phyloP scores from a whole-genome alignment of 2,329 filamentous ascomycete genomes.

The Cadophora sp. region DNA sequence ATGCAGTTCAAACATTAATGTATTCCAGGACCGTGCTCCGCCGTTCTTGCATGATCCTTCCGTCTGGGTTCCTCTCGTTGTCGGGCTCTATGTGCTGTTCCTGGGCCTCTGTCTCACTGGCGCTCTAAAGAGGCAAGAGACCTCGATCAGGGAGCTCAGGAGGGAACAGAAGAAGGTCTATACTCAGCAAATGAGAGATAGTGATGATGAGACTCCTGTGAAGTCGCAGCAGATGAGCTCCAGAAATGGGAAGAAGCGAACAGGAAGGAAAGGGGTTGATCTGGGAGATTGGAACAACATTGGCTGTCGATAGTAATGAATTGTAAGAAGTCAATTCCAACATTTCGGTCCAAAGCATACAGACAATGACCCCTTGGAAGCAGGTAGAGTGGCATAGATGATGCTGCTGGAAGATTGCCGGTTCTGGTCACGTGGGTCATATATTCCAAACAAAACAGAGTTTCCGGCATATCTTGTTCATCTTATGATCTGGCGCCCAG shows the following conservation, averaged over 20 bases:
- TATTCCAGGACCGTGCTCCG: constrained; percentile 15
- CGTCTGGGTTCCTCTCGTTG: constrained; percentile 25
- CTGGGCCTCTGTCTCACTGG: constrained; percentile 29
- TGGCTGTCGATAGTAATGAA: constrained; percentile 5
- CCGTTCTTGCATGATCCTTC: constrained; percentile 22
- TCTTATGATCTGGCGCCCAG: not conserved
- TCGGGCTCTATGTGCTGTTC: constrained; percentile 28
- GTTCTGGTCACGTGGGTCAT: not conserved
- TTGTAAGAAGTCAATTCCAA: not conserved
- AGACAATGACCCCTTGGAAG: not conserved
- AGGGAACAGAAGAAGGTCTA: constrained; percentile 20
- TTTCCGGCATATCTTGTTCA: not conserved
- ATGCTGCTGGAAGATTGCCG: not conserved
- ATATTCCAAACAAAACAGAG: not conserved
- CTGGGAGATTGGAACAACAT: not conserved
- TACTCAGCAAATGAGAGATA: not conserved
- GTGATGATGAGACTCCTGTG: not conserved
- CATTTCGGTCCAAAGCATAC: not conserved
- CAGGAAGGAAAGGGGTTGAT: not conserved
- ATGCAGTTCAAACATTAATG: not conserved
- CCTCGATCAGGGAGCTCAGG: constrained; percentile 17
- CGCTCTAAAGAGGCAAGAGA: constrained; percentile 23
- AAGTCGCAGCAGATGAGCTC: not conserved
- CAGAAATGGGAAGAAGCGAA: not conserved
- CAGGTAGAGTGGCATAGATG: not conserved